Evolutionary conservation across 2,329 filamentous ascomycete species (phyloP), one percentile per base, ranked within the genome.

Genomic region (Aspergillus sp.): DNA sequence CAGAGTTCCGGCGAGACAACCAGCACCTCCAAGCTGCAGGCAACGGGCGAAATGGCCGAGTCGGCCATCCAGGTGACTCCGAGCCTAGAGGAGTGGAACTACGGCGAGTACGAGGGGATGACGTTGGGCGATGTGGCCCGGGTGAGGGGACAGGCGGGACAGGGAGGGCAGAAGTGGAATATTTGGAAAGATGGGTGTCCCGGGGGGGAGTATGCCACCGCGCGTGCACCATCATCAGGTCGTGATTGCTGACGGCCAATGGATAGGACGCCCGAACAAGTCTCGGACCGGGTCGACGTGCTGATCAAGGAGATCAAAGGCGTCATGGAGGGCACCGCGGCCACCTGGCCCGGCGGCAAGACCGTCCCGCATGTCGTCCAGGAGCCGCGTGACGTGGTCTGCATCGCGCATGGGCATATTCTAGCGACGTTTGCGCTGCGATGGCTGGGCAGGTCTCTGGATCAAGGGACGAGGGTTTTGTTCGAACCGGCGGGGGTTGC

Each of bases 61-160:
- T 15, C 29, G 2, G n/a, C 31, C 6, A 29, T 44, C 26, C 29
- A 42, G 26, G 14, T 40, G 3, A 80, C 77, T 1, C 68, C 80
- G 30, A 74, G 76, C 42, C 75, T 88, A 36, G 70, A 80, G 7
- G 82, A 86, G 56, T 86, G 83, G 83, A 76, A 86, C 58, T 89
- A 88, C 49, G 83, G 81, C 29, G 71, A 78, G 43, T 89, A 89
- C 49, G 83, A 89, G 61, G 83, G 83, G 10, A 69, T 86, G 45
- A 82, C 80, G 19, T 75, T 69, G 32, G 58, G 66, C 2, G 66
- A 82, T 39, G 86, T 88, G 50, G 67, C 72, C 29, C 63, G 66
- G 29, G 15, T 34, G 11, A 24, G 37, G 13, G 26, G 33, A 11
- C n/a, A 32, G 19, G 20, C 29, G n/a, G 36, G 26, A n/a, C 8